phyloP scores from a whole-genome alignment of 495 filamentous ascomycete genomes.

The Thozetella sp. region DNA sequence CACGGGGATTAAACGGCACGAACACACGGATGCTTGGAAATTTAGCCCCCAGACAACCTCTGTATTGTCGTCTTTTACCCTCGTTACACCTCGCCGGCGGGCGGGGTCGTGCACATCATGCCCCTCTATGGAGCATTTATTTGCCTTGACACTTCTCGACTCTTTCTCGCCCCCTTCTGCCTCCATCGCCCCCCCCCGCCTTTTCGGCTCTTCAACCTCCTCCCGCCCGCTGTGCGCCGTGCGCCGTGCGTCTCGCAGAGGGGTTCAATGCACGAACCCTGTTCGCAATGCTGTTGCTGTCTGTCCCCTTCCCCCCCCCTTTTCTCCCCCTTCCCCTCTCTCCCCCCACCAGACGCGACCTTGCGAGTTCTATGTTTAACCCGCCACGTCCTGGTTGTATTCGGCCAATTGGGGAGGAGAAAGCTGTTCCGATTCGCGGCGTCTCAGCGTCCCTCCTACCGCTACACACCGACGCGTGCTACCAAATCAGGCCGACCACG shows the following conservation, averaged over 20 bases:
- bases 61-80: not conserved
- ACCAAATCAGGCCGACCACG: too few species aligned
- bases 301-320: too few species aligned
- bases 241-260: not conserved
- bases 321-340: too few species aligned
- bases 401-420: not conserved
- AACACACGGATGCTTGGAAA: too few species aligned
- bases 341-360: not conserved
- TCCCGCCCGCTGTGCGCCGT: not conserved
- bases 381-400: not conserved
- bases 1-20: too few species aligned
- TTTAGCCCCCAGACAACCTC: conserved; percentile 5
- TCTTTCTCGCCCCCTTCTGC: too few species aligned
- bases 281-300: not conserved
- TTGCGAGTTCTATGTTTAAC: not conserved
- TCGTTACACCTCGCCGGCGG: conserved; percentile 1
- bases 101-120: conserved; percentile 11
- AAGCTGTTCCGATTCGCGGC: not conserved
- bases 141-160: too few species aligned
- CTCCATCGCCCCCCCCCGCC: not conserved
- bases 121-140: not conserved
- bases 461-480: too few species aligned
- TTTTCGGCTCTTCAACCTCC: not conserved
- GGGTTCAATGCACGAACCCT: conserved; percentile 1
- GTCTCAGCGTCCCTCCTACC: too few species aligned